Evolutionary conservation across 2,329 filamentous ascomycete species (phyloP).

Genomic region (Penicillium sp.): DNA sequence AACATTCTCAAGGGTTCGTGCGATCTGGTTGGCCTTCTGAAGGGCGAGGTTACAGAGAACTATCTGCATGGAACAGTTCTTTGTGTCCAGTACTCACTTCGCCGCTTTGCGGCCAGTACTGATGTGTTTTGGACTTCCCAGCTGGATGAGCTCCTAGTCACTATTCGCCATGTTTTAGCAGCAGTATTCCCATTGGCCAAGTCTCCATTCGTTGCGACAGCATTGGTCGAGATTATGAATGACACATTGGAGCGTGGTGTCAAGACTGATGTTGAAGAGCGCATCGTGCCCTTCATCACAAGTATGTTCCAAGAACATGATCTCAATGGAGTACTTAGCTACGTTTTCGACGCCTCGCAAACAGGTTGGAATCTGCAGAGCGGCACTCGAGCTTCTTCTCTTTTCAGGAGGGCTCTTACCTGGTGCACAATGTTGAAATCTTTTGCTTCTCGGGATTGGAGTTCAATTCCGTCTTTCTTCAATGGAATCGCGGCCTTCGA

Average conservation of each 20-base stretch:
- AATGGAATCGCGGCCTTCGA: conserved; percentile 30
- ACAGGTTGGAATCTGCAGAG: conserved; percentile 28
- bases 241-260: conserved; percentile 37
- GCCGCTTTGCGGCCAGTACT: conserved; percentile 34
- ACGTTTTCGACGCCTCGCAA: conserved; percentile 28
- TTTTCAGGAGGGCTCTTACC: conserved; percentile 36
- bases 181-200: conserved; percentile 28
- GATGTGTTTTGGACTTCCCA: conserved; percentile 38
- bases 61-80: conserved; percentile 43
- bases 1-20: conserved; percentile 34
- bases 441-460: conserved; percentile 19
- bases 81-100: conserved; percentile 40
- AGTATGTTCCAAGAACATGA: conserved; percentile 25
- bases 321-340: conserved; percentile 28
- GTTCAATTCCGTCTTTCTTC: conserved; percentile 24
- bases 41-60: conserved; percentile 31
- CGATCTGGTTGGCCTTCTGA: conserved; percentile 22
- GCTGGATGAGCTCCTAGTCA: conserved; percentile 24
- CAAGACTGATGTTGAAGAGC: conserved; percentile 26
- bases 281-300: conserved; percentile 20
- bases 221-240: conserved; percentile 39
- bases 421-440: conserved; percentile 32
- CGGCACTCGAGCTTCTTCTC: conserved; percentile 33
- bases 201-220: conserved; percentile 37
- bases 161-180: conserved; percentile 26